Evolutionary conservation across 73 alveolate genomes (phyloP).

Genomic region (Stentor coeruleus): DNA sequence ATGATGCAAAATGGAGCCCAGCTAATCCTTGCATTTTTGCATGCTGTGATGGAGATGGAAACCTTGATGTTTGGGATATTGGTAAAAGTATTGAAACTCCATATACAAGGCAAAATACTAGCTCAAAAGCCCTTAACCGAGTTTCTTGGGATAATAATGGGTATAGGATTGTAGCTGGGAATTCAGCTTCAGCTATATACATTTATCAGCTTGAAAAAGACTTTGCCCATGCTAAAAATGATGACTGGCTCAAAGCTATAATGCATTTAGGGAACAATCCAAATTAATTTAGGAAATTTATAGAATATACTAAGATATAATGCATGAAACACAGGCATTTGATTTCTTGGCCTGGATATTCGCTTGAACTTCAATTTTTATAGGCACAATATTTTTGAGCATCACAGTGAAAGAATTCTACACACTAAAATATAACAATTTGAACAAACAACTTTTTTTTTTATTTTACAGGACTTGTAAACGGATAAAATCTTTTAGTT

Average conservation of each 20-base stretch:
- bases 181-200: conserved; percentile 8
- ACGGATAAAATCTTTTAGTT: background rate
- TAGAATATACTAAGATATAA: too few relatives aligned
- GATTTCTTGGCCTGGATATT: background rate
- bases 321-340: background rate
- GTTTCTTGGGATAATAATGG: conserved; percentile 6
- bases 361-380: background rate
- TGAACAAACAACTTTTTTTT: background rate
- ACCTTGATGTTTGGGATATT: conserved; percentile 16
- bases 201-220: conserved; percentile 4
- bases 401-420: background rate
- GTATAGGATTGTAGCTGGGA: conserved; percentile 9
- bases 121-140: background rate
- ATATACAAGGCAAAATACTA: background rate
- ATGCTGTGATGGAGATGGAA: conserved; percentile 16
- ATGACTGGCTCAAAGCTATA: conserved; percentile 13
- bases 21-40: conserved; percentile 17
- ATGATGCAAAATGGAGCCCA: conserved; percentile 17
- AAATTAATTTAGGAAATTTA: too few relatives aligned
- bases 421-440: background rate
- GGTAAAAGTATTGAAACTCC: conserved; percentile 11
- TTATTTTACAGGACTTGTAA: background rate
- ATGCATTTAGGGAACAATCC: background rate
- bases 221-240: background rate
- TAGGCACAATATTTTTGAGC: background rate